A percentile compares a stretch with the other conserved stretches of the same genome.
phyloP scores from a whole-genome alignment of 768 basidiomycete genomes.

The Phanerodontia chrysosporium region DNA sequence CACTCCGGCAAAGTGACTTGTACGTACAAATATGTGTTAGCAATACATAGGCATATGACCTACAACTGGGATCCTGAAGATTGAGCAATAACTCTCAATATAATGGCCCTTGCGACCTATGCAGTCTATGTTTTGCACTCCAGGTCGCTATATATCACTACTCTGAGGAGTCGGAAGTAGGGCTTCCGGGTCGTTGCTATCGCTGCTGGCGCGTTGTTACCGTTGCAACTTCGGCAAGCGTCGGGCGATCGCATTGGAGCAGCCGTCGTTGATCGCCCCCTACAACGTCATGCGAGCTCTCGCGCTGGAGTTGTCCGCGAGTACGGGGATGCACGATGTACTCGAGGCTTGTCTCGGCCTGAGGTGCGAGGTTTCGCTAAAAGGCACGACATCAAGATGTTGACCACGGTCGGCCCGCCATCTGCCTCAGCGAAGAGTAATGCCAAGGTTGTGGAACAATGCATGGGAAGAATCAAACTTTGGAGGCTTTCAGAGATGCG shows the following conservation, averaged over 20 bases:
- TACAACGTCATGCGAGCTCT: not conserved
- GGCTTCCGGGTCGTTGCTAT: not conserved
- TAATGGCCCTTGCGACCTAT: no score
- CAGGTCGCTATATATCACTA: no score
- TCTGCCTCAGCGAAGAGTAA: not conserved
- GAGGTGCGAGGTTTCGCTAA: not conserved
- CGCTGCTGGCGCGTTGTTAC: not conserved
- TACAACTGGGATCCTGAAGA: no score
- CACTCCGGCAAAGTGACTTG: conserved; percentile 91
- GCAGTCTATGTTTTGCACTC: no score
- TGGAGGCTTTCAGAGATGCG: not conserved
- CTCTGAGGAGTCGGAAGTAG: not conserved
- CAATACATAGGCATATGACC: no score
- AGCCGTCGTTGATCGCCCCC: not conserved
- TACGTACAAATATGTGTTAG: no score
- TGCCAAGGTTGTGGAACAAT: not conserved
- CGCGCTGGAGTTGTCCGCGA: not conserved
- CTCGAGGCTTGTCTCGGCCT: not conserved
- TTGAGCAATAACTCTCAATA: no score
- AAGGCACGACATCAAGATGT: not conserved
- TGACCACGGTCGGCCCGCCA: not conserved
- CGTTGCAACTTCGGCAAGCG: not conserved
- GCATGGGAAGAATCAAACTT: not conserved
- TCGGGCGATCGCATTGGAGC: no score
- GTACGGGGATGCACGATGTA: not conserved